These are phyloP conservation scores for Pichia thaimueangensis DNA, from an alignment of 805 yeast species.

Conservation along the genomic window DNA sequence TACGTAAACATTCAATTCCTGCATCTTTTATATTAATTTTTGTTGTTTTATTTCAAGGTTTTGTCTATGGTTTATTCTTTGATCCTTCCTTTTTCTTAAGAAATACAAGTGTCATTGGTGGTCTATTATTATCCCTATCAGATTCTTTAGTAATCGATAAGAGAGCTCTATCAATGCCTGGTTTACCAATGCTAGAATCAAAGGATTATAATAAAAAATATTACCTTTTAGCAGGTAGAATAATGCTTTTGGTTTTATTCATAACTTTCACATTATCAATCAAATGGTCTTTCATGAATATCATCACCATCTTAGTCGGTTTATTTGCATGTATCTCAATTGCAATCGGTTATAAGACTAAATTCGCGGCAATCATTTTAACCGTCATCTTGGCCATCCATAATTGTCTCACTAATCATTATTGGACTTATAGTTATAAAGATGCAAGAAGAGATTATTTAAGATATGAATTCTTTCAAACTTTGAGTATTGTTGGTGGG, in stretches of 20 bases:
- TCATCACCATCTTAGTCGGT: constrained; percentile 63
- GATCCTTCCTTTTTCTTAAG: constrained; percentile 79
- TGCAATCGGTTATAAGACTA: constrained; percentile 89
- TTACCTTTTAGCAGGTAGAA: constrained; percentile 80
- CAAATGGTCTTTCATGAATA: constrained; percentile 60
- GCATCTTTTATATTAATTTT: constrained; percentile 65
- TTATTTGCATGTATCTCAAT: constrained; percentile 66
- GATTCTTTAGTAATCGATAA: constrained; percentile 79
- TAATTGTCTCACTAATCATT: constrained; percentile 76
- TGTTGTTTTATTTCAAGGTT: constrained; percentile 76
- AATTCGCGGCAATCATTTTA: constrained; percentile 68
- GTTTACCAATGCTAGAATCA: constrained; percentile 65
- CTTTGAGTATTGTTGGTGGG: constrained; percentile 92
- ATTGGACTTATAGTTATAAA: constrained; percentile 70
- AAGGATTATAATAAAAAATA: constrained; percentile 68
- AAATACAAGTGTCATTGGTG: constrained; percentile 87
- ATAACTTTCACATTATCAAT: constrained; percentile 76
- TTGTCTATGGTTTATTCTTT: constrained; percentile 79
- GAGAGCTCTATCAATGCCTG: constrained; percentile 62
- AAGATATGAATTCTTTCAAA: constrained; percentile 92
- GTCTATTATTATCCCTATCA: constrained; percentile 77
- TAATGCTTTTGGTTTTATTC: constrained; percentile 77
- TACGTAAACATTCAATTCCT: constrained; percentile 58
- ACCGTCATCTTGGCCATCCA: constrained; percentile 67
- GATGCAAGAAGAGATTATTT: constrained; percentile 81